Evolutionary conservation across 2,329 filamentous ascomycete species (phyloP), one percentile per base, ranked within the genome.

Genomic region (Piedraia hortae): DNA sequence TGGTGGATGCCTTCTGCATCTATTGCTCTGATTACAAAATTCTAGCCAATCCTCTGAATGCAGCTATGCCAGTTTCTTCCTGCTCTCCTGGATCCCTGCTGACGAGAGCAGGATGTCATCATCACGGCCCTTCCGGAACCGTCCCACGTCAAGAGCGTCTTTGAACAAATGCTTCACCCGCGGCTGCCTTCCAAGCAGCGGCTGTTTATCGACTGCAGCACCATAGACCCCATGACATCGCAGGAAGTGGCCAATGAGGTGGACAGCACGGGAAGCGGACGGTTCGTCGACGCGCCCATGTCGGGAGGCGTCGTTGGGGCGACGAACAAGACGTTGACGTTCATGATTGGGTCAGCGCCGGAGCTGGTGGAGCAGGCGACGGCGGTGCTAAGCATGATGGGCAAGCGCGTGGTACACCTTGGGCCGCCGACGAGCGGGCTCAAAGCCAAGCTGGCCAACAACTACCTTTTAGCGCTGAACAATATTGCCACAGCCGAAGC

Each of bases 251-350:
- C 78, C 11, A 54, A 64, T 28, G 56, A 59, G 12, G 67, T 88
- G 2, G 59, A 54, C 26, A 59, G 59, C 4, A 62, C 63, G 1
- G 54, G 61, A 1, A 60, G 70, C 39, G 74, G 74, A 23, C 58
- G 56, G 23, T 91, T 93, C 39, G 67, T 91, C 26, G 85, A 97
- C 42, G 82, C 85, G 3, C 85, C 85, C 19, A 90, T 97, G 70
- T 93, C 82, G 0, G 85, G 85, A 21, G 85, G 85, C 22, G 80
- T 91, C 0, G 77, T 93, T 4, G 85, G 82, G 19, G 85, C 85
- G 6, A 56, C 64, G 4, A 77, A 77, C 7, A 85, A 72, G 15
- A 80, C 77, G 0, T 53, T 97, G 26, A 90, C 80, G 0, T 97
- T 97, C 44, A 93, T 97, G 85, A 64, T 93, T 25, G 85, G 85